Conservation (phyloP, 129 eudicot species). For the Chrysanthemum makinoi region DNA sequence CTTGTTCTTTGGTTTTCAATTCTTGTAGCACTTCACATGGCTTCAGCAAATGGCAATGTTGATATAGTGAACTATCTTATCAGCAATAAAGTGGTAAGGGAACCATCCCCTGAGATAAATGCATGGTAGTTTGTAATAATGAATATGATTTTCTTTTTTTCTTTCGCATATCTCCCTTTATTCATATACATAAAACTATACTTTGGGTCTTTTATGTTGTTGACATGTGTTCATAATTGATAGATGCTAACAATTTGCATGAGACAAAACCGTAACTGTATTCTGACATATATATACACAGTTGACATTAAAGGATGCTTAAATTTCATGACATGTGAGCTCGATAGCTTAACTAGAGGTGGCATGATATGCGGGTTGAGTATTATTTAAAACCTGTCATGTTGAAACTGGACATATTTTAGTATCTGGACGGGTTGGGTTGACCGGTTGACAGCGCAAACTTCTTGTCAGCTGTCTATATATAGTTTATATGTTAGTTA, state of each 20-base stretch:
- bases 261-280: too few species aligned
- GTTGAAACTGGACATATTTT: too few species aligned
- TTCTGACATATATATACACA: too few species aligned
- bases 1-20: constrained; percentile 1
- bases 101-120: constrained; percentile 9
- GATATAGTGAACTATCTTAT: constrained; percentile 73
- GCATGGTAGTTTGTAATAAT: background rate
- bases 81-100: constrained; percentile 72
- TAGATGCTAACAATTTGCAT: too few species aligned
- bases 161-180: background rate
- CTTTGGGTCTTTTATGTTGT: background rate
- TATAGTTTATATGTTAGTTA: too few species aligned
- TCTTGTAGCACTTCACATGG: constrained; percentile 94
- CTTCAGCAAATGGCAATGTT: constrained; percentile 92
- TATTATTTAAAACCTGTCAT: too few species aligned
- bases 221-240: background rate
- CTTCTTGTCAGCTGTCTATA: too few species aligned
- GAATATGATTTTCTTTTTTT: background rate
- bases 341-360: background rate
- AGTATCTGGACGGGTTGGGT: too few species aligned
- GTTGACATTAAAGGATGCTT: too few species aligned
- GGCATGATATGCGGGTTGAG: too few species aligned
- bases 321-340: background rate
- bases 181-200: background rate
- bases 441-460: too few species aligned